Evolutionary conservation across 2,329 filamentous ascomycete genomes (phyloP), one percentile per base, ranked within the genome.

Genomic region (Penicillium sp.): DNA sequence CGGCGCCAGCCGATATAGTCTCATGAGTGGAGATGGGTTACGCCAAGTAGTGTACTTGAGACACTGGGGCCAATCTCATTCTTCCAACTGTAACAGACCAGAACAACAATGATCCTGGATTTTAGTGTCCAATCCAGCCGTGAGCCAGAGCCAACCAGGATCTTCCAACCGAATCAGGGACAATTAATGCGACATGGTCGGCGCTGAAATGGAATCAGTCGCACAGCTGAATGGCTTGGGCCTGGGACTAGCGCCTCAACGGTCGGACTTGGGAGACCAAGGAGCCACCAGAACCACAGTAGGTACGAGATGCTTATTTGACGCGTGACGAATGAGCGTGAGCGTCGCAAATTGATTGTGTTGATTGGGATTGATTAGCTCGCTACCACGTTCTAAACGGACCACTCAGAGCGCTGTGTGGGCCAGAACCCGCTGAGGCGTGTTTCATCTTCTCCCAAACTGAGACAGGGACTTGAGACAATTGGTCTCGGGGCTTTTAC

Each of bases 301-400:
- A 29, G 51, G 53, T 49, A 57, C 48, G 45, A 52, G 64, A 65
- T 66, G 65, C 68, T 67, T 68, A 65, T 68, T 67, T 67, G 39
- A 29, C 44, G 24, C 27, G 24, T 29, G 52, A 52, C 64, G 63
- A 70, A 68, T 67, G 55, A 68, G 55, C 44, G 54, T 49, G 29
- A 22, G 26, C 45, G 63, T 62, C 58, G 61, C 61, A 55, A 51
- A 45, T 53, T 47, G 19, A 39, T 39, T 19, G 35, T 39, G 35
- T 19, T 37, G 31, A 50, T 50, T 50, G 22, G 33, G 16, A 59
- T 63, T 62, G 55, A 65, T 60, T 61, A 58, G 53, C 39, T 62
- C 57, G 60, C 50, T 65, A 57, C 55, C 53, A 60, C 55, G 56
- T 59, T 57, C 44, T 19, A 16, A 39, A 21, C n/a, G 50, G 52